These are phyloP conservation scores for Emydomyces testavorans DNA, from an alignment of 2,329 filamentous ascomycete genomes.

Conservation along the genomic window DNA sequence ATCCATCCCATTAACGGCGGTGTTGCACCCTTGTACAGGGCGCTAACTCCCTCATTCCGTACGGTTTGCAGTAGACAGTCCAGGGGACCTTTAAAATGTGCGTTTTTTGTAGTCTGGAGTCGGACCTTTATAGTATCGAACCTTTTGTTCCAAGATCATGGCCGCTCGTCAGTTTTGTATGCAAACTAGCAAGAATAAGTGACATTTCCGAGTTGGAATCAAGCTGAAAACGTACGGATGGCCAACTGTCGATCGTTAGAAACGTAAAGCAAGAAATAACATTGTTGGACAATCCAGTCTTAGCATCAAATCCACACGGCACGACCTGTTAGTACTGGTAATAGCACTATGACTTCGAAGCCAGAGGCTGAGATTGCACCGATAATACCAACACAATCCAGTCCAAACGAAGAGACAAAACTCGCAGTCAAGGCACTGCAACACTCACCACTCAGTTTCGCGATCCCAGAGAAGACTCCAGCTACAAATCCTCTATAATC, in stretches of 20 bases:
- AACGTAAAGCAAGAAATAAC: not conserved
- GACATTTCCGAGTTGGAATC: not conserved
- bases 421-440: not conserved
- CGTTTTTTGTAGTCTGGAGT: constrained; percentile 67
- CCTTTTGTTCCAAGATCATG: constrained; percentile 28
- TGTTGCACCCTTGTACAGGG: constrained; percentile 87
- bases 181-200: not conserved
- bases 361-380: no score
- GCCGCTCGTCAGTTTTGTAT: constrained; percentile 4
- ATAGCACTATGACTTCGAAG: not conserved
- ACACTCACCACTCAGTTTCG: constrained; percentile 66
- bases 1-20: constrained; percentile 94
- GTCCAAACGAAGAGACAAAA: not conserved
- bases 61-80: constrained; percentile 78
- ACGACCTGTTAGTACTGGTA: constrained; percentile 11
- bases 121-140: constrained; percentile 98
- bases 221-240: constrained; percentile 42
- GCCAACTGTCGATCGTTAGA: constrained; percentile 37
- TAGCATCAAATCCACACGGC: no score
- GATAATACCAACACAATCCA: no score
- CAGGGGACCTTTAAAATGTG: constrained; percentile 73
- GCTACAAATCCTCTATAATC: constrained; percentile 95
- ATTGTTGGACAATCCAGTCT: no score
- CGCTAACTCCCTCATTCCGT: constrained; percentile 69
- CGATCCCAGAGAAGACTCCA: constrained; percentile 87